phyloP scores from a whole-genome alignment of 225 moss, liverwort and hornwort species.

The Bryum argenteum region DNA sequence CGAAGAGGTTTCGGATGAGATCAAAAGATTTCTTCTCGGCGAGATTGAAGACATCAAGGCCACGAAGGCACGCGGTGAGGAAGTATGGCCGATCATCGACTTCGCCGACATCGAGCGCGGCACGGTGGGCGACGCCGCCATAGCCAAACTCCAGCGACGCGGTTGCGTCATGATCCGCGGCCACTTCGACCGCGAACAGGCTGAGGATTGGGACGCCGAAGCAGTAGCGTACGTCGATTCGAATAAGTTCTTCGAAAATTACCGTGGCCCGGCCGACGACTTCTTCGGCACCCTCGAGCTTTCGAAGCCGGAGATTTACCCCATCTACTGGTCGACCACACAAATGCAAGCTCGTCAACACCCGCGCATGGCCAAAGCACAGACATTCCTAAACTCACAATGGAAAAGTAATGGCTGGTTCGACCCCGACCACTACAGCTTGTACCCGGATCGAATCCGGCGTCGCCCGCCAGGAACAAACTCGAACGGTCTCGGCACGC shows the following conservation, averaged over 20 bases:
- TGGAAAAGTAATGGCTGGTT: conserved; percentile 43
- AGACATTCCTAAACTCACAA: conserved; percentile 42
- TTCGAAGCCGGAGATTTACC: conserved; percentile 44
- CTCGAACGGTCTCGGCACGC: conserved; percentile 42
- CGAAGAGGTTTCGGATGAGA: conserved; percentile 31
- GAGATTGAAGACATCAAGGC: conserved; percentile 46
- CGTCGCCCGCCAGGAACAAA: conserved; percentile 40
- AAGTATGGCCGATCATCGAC: conserved; percentile 47
- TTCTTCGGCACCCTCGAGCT: conserved; percentile 41
- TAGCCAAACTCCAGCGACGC: conserved; percentile 35
- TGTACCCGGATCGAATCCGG: conserved; percentile 48
- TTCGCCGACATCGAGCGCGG: conserved; percentile 31
- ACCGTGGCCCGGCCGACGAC: conserved; percentile 46
- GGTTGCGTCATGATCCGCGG: conserved; percentile 44
- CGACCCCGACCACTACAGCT: conserved; percentile 16
- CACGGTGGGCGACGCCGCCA: conserved; percentile 14
- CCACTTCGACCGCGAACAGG: conserved; percentile 42
- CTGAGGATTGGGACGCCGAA: conserved; percentile 44
- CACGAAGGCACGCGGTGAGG: conserved; percentile 40
- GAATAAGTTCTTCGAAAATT: conserved; percentile 35
- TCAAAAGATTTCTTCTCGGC: conserved; percentile 23
- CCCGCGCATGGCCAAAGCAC: conserved; percentile 28
- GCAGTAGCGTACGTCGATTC: conserved; percentile 41
- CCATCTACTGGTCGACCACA: conserved; percentile 47
- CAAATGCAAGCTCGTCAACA: conserved; percentile 54